A percentile compares a stretch with the other conserved stretches of the same genome.
These are phyloP conservation scores for Amanita pallidorosea DNA, from an alignment of 768 basidiomycete genomes.

Conservation along the genomic window DNA sequence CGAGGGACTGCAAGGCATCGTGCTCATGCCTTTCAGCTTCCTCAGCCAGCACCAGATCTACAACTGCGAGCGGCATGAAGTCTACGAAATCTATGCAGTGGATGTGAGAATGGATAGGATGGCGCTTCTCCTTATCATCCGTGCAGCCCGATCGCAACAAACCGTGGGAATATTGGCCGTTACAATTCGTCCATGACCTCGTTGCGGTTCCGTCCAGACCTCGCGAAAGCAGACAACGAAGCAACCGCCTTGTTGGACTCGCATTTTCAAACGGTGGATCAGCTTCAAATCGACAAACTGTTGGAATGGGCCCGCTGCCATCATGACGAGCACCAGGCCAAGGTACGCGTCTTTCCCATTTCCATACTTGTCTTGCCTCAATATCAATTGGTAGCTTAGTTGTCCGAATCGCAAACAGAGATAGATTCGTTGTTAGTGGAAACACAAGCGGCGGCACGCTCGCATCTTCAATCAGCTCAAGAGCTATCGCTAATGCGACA, in stretches of 20 bases:
- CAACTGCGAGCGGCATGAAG: conserved; percentile 20
- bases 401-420: conserved; percentile 37
- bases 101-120: no score
- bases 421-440: conserved; percentile 36
- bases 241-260: conserved; percentile 31
- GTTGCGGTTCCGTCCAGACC: conserved; percentile 38
- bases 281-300: conserved; percentile 37
- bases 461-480: conserved; percentile 53
- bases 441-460: conserved; percentile 35
- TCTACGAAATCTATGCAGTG: no score
- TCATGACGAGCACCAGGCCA: conserved; percentile 28
- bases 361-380: conserved; percentile 16
- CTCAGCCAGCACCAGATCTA: conserved; percentile 11
- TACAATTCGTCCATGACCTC: not conserved
- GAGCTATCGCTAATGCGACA: conserved; percentile 70
- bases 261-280: conserved; percentile 35
- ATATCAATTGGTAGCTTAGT: conserved; percentile 41
- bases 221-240: conserved; percentile 21
- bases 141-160: no score
- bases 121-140: no score
- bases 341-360: conserved; percentile 27
- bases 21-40: conserved; percentile 6
- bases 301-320: conserved; percentile 31
- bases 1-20: conserved; percentile 9
- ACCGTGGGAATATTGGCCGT: not conserved